Evolutionary conservation across 495 filamentous ascomycete genomes (phyloP), one percentile per base, ranked within the genome.

Genomic region (Sphaerosporella brunnea): DNA sequence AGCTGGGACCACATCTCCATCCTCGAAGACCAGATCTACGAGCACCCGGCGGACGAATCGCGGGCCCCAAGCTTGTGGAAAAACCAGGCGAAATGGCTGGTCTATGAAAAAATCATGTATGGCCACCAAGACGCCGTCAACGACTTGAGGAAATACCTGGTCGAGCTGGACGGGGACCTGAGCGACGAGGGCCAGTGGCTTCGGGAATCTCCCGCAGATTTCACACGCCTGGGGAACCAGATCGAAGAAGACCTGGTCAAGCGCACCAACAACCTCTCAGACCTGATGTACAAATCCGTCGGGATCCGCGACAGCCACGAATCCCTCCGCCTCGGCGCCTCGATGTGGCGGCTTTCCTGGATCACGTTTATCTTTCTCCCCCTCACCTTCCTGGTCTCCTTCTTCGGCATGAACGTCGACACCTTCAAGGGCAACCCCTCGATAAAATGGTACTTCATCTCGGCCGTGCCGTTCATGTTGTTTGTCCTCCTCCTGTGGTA

Each of bases 21-120:
- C 7, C 62, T 72, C 24, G 71, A 74, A 61, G 72, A 75, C 53
- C 70, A 71, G 43, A 72, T 75, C 37, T 74, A 73, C 43, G 72
- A 73, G 35, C 62, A 66, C 19, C 72, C 72, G 4, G 71, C 69
- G 8, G 72, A 75, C 47, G 72, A 74, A 49, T 64, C 60, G 21
- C 62, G 71, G 10, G 72, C 72, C 2, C 70, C 71, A 1, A 70
- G 74, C 50, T 56, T 75, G 4, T 75, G 72, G 72, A 62, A 55
- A 20, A 73, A 72, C 53, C 64, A 63, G 2, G 66, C 58, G 18
- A 51, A 63, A 28, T 74, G 72, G 69, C 60, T 73, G 1, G 71
- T 69, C 43, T 65, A 74, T 18, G 72, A 74, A 50, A 69, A 71
- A 20, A 58, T 74, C 9, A 62, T 73, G 53, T 67, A 62, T 49